Evolutionary conservation across 805 yeast species (phyloP), one percentile per base, ranked within the genome.

Genomic region (Saccharomycopsis guyanensis): DNA sequence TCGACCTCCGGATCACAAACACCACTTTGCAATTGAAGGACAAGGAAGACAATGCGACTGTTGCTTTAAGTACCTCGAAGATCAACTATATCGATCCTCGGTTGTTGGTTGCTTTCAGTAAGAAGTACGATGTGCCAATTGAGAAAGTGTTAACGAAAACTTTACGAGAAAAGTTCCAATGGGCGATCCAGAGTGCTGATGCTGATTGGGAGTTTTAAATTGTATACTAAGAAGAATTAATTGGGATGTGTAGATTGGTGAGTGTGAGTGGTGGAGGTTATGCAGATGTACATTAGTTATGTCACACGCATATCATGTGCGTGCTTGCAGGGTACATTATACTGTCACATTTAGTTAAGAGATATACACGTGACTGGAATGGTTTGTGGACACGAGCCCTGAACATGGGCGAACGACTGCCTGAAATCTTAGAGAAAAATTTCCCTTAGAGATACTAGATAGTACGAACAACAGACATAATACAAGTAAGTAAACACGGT

Each of bases 71-170:
- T 40, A 91, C 97, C 0, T 86, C 95, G 22, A 91, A 91, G 68
- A 78, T 86, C 72, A 91, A 91, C 64, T 91, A 91, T 69, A 91
- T 91, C 50, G 97, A 91, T 63, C 97, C 97, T 22, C 73, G 97
- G 54, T 68, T 91, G 55, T 80, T 95, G 0, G 96, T 87, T 20
- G 79, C 85, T 73, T 91, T 88, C 59, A 76, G 95, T 43, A 89
- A 88, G 63, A 85, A 80, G 64, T 87, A 68, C 60, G 71, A 77
- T 45, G 96, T 91, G 18, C 97, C 97, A 5, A 82, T 91, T 45
- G 97, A 91, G 63, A 89, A 86, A 64, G 70, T 91, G 36, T 88
- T 91, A 56, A 83, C 96, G 10, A 89, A 88, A 66, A 86, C 97
- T 0, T 68, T 91, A 45, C 70, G 97, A 51, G 96, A 89, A 37